A percentile compares a stretch with the other conserved stretches of the same genome.
Conservation (phyloP, 768 basidiomycete species). For the Trichaptum fuscoviolaceum region DNA sequence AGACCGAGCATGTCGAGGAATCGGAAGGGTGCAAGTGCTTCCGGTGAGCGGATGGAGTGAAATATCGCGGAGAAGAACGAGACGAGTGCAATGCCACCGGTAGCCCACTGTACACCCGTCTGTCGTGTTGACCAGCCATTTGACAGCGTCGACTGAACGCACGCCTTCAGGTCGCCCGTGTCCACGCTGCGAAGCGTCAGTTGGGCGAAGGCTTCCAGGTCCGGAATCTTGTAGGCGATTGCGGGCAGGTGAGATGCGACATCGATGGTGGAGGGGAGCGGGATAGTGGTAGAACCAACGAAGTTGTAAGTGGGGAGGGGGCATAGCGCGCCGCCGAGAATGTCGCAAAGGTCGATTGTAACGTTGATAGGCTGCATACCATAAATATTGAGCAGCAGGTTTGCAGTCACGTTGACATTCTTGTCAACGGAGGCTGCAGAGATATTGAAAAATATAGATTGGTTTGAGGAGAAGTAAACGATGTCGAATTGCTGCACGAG, state of each 20-base stretch:
- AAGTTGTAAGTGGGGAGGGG: constrained; percentile 82
- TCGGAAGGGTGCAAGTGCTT: constrained; percentile 63
- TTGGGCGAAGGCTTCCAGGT: constrained; percentile 87
- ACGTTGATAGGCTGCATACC: constrained; percentile 77
- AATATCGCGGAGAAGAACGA: constrained; percentile 15
- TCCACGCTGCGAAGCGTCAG: constrained; percentile 63
- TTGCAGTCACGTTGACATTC: constrained; percentile 77
- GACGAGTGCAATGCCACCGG: constrained; percentile 57
- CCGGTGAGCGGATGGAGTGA: constrained; percentile 42
- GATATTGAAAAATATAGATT: constrained; percentile 78
- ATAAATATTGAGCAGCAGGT: constrained; percentile 82
- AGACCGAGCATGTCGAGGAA: constrained; percentile 78
- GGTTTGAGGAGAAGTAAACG: constrained; percentile 61
- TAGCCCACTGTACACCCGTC: constrained; percentile 70
- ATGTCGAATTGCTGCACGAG: constrained; percentile 77
- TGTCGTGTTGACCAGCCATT: constrained; percentile 87
- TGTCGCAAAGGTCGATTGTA: constrained; percentile 80
- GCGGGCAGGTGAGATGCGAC: constrained; percentile 57
- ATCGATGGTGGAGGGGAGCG: constrained; percentile 54
- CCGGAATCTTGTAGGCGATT: constrained; percentile 84
- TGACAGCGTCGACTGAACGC: constrained; percentile 85
- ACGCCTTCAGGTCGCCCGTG: constrained; percentile 75
- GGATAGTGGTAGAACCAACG: constrained; percentile 69
- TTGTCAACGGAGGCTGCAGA: constrained; percentile 78
- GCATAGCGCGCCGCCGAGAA: constrained; percentile 78